Base-by-base conservation (phyloP, 2,329 filamentous ascomycete species). In the Tolypocladium cylindrosporum region DNA sequence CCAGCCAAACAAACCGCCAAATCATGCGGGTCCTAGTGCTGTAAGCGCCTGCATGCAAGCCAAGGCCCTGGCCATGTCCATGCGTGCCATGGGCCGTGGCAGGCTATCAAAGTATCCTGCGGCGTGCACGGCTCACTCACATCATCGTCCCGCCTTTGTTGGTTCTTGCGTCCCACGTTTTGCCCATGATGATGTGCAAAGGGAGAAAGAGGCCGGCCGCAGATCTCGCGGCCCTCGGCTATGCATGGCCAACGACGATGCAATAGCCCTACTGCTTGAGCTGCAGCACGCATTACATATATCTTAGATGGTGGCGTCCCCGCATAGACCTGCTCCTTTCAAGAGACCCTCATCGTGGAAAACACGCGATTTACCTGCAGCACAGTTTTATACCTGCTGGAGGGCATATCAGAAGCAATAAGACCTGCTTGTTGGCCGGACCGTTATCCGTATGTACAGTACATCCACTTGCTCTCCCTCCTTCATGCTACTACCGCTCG, bases 171-270 rank as follows among this genome's bases (percentile, higher is more conserved):
- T 10, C 21, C 54, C 57, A 48, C 57, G 50, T 54, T 50, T 50
- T 21, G 41, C 34, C 21, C n/a, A 16, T 37, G 40, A n/a, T 42
- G 34, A 53, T 19, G 37, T 45, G 39, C 57, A 27, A 54, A 45
- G 16, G 21, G 21, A 64, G 64, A 60, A 64, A 65, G 60, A 61
- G 54, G 48, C 48, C 61, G 68, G 69, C 63, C 68, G 70, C 70
- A 72, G 68, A 69, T 68, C 63, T 61, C 66, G 68, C 67, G 69
- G 62, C 71, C 70, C 68, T 72, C 71, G 70, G 71, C 62, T 73
- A 73, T 73, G 71, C 71, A 73, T 31, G 48, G 48, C 48, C 42
- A 43, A 27, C 42, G 34, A 43, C 39, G 41, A 54, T 54, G 10
- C n/a, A 27, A 27, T 40, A 24, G n/a, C 52, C 13, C 37, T 41